A percentile compares a stretch with the other conserved stretches of the same genome.
These are phyloP conservation scores for Luvunga scandens DNA, from an alignment of 345 rosid genomes.

Conservation along the genomic window DNA sequence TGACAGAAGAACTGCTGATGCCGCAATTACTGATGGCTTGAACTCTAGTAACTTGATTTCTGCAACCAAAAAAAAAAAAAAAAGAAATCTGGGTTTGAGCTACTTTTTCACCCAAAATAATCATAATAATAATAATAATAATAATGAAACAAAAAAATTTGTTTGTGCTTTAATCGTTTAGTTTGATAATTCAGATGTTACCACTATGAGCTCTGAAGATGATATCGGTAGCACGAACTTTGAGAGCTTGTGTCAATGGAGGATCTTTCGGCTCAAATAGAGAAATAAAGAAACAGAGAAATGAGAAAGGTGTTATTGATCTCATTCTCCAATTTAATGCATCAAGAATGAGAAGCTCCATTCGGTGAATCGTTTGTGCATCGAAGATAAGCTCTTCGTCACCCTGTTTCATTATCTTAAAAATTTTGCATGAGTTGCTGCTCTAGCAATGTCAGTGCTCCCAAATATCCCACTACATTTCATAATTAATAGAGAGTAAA, in stretches of 20 bases:
- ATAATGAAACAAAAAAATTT: neutral
- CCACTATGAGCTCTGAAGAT: slow-evolving; percentile 54
- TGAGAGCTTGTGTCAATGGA: slow-evolving; percentile 40
- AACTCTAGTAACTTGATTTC: slow-evolving; percentile 50
- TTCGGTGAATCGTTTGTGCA: slow-evolving; percentile 39
- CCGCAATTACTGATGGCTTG: slow-evolving; percentile 63
- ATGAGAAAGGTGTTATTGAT: slow-evolving; percentile 67
- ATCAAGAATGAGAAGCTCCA: slow-evolving; percentile 58
- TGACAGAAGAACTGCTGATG: slow-evolving; percentile 56
- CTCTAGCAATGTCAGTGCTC: neutral
- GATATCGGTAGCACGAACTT: slow-evolving; percentile 43
- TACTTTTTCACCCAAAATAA: neutral
- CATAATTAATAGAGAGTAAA: neutral
- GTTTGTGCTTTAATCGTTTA: neutral
- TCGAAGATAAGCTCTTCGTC: slow-evolving; percentile 36
- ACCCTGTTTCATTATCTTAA: slow-evolving; percentile 27
- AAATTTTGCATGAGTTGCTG: neutral
- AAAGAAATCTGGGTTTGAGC: slow-evolving; percentile 7
- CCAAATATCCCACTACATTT: neutral
- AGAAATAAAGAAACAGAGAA: slow-evolving; percentile 47
- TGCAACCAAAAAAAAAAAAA: slow-evolving; percentile 23
- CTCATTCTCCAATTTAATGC: slow-evolving; percentile 71
- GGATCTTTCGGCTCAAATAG: slow-evolving; percentile 39
- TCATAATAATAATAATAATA: too few species aligned
- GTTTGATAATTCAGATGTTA: slow-evolving; percentile 5